Base-by-base conservation (phyloP, 2,329 filamentous ascomycete species). In the Aureobasidium sp. region DNA sequence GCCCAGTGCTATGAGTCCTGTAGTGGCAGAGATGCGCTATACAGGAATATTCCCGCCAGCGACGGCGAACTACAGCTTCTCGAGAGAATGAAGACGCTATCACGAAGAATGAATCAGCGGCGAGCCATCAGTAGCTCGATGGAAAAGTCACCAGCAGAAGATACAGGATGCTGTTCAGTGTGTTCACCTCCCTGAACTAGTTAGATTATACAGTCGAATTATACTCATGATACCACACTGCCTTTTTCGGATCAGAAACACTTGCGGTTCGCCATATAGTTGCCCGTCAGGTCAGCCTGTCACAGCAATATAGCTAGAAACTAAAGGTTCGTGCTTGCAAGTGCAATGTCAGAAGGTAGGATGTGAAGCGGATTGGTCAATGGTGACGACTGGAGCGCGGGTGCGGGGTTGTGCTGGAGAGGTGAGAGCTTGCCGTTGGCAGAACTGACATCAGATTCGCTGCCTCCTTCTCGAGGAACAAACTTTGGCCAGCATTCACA, bases 1-100 rank as follows among this genome's bases (percentile, higher is more conserved):
- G 6, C 45, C 57, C 6, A 60, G 57, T 36, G 57, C 57, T 25
- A 60, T 60, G 57, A 60, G 57, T 42, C 57, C 57, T 1, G 29
- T 15, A 12, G 27, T 29, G 7, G 25, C 42, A 27, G 55, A 59
- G 25, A 5, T 8, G 11, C 44, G 45, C 27, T 60, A 60, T 11
- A 42, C 37, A 31, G 45, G 57, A 4, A 41, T 60, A 8, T 60
- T 42, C 37, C 57, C 44, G 3, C 25, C 57, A n/a, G 20, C 55
- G 31, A 47, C 55, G 22, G 20, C 41, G 7, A 51, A 36, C 17
- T 60, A 60, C 45, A 49, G 27, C 22, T 60, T 60, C 15, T 60
- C 57, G 57, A 51, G 34, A 27, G 57, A 51, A 27, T 60, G 36
- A 36, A 60, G 51, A 55, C 31, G 37, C 9, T 14, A 36, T 17